These are phyloP conservation scores for Aspergillus latus DNA, from an alignment of 2,329 filamentous ascomycete species.

Conservation along the genomic window DNA sequence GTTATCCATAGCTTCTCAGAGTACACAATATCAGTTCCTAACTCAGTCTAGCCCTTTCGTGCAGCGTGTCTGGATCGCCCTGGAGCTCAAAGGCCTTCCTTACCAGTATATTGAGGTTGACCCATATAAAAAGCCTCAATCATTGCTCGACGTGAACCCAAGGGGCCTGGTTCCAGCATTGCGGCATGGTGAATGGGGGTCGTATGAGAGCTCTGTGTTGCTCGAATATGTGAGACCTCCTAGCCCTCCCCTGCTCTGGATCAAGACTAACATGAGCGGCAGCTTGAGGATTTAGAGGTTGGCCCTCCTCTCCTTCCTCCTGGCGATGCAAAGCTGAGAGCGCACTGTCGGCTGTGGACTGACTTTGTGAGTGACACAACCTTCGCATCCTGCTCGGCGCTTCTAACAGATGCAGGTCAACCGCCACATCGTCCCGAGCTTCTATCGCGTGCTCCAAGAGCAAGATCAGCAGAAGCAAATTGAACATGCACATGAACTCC, in stretches of 20 bases:
- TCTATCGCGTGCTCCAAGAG: slow-evolving; percentile 71
- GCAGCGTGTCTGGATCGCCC: slow-evolving; percentile 83
- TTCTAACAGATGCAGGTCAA: slow-evolving; percentile 60
- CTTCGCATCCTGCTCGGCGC: slow-evolving; percentile 9
- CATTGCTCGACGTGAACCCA: slow-evolving; percentile 73
- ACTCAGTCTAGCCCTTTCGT: slow-evolving; percentile 68
- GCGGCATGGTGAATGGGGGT: slow-evolving; percentile 75
- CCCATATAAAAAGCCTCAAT: slow-evolving; percentile 70
- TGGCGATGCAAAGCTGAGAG: slow-evolving; percentile 64
- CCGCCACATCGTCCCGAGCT: slow-evolving; percentile 70
- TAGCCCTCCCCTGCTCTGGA: not conserved
- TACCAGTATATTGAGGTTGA: slow-evolving; percentile 89
- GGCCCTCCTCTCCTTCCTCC: slow-evolving; percentile 64
- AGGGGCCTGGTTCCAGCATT: slow-evolving; percentile 74
- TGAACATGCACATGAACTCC: slow-evolving; percentile 61
- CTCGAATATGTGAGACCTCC: slow-evolving; percentile 71
- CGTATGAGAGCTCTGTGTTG: slow-evolving; percentile 76
- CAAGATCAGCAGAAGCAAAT: slow-evolving; percentile 61
- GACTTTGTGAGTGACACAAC: slow-evolving; percentile 62
- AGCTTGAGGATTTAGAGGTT: slow-evolving; percentile 71
- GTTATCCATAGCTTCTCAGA: slow-evolving; percentile 1
- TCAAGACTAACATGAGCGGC: slow-evolving; percentile 1
- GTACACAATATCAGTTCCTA: no score
- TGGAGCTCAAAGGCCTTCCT: slow-evolving; percentile 72
- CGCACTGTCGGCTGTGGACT: slow-evolving; percentile 75